These are phyloP conservation scores for Stereum hirsutum DNA, from an alignment of 1,284 basidiomycete species.

Conservation along the genomic window DNA sequence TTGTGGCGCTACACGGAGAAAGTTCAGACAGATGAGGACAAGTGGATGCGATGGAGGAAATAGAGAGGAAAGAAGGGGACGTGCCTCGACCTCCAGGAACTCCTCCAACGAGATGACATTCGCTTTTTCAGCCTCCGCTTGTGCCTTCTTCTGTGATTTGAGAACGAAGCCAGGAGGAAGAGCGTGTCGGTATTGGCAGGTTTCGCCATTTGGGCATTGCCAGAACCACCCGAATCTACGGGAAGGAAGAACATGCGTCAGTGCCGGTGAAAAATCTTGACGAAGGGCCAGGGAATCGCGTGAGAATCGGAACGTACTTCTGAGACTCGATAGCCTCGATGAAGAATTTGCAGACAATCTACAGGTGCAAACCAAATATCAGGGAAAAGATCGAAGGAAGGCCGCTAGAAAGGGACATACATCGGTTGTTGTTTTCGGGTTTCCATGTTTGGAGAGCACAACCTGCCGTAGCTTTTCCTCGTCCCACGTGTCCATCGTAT, in stretches of 20 bases:
- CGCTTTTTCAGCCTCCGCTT: slow-evolving; percentile 80
- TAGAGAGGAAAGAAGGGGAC: slow-evolving; percentile 11
- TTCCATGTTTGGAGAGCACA: slow-evolving; percentile 83
- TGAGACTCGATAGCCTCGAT: slow-evolving; percentile 94
- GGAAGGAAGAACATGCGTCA: slow-evolving; percentile 1
- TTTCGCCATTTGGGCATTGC: slow-evolving; percentile 83
- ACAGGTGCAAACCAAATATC: slow-evolving; percentile 1
- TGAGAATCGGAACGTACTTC: slow-evolving; percentile 44
- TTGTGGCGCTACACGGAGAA: slow-evolving; percentile 71
- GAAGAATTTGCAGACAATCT: slow-evolving; percentile 98
- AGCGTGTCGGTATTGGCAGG: slow-evolving; percentile 93
- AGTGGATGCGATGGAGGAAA: not conserved
- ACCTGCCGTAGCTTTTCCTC: slow-evolving; percentile 87
- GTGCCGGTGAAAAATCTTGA: slow-evolving; percentile 2
- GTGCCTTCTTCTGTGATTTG: slow-evolving; percentile 84
- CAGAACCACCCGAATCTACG: slow-evolving; percentile 86
- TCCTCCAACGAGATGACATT: slow-evolving; percentile 92
- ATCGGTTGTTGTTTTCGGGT: slow-evolving; percentile 89
- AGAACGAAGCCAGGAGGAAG: slow-evolving; percentile 94
- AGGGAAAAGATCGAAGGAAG: slow-evolving; percentile 1
- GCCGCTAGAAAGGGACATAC: slow-evolving; percentile 28
- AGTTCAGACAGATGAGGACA: not conserved
- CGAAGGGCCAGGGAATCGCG: slow-evolving; percentile 10
- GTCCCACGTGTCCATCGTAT: slow-evolving; percentile 99
- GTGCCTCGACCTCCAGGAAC: slow-evolving; percentile 93